Evolutionary conservation across 257 asterid genomes (phyloP), one percentile per base, ranked within the genome.

Genomic region (Rehmannia glutinosa): DNA sequence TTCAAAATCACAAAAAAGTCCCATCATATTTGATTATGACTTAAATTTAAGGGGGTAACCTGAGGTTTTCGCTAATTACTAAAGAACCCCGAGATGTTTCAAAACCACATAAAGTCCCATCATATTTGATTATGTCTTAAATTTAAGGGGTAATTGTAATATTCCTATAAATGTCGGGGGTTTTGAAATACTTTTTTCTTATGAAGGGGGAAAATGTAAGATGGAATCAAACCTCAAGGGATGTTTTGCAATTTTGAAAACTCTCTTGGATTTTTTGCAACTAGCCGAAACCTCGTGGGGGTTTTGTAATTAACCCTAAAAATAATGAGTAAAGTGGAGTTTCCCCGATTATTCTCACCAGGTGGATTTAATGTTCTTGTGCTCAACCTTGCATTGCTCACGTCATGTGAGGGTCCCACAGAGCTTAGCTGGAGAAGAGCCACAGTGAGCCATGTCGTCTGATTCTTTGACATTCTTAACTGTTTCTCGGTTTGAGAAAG

Each of bases 401-500:
- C 73, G 56, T 83, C 81, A 30, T 66, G 38, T 27, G 75, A 78
- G 35, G 92, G 56, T 5, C 82, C 81, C 6, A 77, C 54, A 0
- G 91, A 85, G 79, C 92, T 84, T 57, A 94, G 78, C 79, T 89
- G 97, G 43, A 89, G 83, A 64, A 89, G 89, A 24, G 95, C 95
- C 21, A 77, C 93, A 32, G 90, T 89, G 46, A 89, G 83, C 97
- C 95, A 89, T 1, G 95, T 87, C 32, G 82, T 75, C 80, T 89
- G 97, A 80, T 85, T 89, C 75, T 89, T 89, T 12, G 97, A 77
- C 57, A 56, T 65, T 72, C 92, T 80, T 68, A 93, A 58, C 73
- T 93, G 99, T 73, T 91, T 90, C 80, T 93, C 96, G 3, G 97
- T 77, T 56, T 93, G 91, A 3, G 88, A 86, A 33, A 91, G 97